Conservation (phyloP, 164 flowering plant genomes). For the Magnolia changhungtana region DNA sequence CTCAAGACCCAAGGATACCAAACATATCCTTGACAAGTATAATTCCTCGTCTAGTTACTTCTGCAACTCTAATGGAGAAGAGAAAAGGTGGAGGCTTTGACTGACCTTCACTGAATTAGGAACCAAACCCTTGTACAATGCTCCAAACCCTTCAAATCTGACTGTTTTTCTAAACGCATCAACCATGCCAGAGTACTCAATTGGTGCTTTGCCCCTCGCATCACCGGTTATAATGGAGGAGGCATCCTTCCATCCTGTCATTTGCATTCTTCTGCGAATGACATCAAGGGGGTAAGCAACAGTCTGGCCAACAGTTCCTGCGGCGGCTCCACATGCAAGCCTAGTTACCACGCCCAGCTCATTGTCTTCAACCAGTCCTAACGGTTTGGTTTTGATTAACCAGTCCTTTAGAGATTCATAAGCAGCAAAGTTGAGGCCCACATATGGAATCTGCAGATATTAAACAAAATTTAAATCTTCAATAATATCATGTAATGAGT, state of each 20-base stretch:
- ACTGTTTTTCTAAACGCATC: conserved; percentile 95
- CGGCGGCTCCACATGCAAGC: conserved; percentile 95
- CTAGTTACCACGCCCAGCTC: conserved; percentile 77
- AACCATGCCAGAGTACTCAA: conserved; percentile 84
- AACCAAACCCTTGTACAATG: conserved; percentile 92
- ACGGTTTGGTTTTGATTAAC: conserved; percentile 58
- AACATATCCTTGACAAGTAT: background rate
- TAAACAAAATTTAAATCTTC: background rate
- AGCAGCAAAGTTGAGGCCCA: conserved; percentile 93
- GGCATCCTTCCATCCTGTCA: conserved; percentile 95
- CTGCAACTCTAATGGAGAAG: background rate
- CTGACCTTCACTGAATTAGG: conserved; percentile 97
- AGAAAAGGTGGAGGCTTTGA: background rate
- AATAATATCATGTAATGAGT: too few species aligned
- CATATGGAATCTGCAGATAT: conserved; percentile 72
- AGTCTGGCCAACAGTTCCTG: conserved; percentile 96
- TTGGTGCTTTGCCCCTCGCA: conserved; percentile 53
- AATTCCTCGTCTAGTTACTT: background rate
- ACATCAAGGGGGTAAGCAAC: conserved; percentile 98
- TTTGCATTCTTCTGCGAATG: conserved; percentile 94
- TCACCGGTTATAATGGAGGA: conserved; percentile 76
- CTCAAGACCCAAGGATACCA: background rate
- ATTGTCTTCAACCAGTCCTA: conserved; percentile 57
- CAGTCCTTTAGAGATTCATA: conserved; percentile 91
- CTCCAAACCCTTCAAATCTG: conserved; percentile 79